phyloP scores from a whole-genome alignment of 2,329 filamentous ascomycete species.

The Fusarium praegraminearum region DNA sequence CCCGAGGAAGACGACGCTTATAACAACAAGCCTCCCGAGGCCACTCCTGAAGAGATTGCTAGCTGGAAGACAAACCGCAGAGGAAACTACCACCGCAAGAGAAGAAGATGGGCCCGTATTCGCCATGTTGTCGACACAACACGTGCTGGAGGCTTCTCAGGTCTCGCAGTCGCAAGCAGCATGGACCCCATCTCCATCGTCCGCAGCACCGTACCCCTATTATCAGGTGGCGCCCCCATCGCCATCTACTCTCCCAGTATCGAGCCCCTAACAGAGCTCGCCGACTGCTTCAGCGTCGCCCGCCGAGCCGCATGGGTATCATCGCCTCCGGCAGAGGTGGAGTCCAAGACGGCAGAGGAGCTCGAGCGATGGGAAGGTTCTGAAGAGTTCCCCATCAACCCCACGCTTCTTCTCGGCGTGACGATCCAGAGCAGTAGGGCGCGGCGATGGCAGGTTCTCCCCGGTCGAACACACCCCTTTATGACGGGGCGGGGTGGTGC shows the following conservation, averaged over 20 bases:
- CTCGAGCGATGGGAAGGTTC: conserved; percentile 69
- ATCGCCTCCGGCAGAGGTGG: conserved; percentile 60
- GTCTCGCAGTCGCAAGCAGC: conserved; percentile 81
- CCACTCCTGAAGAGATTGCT: conserved; percentile 71
- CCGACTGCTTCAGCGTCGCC: conserved; percentile 86
- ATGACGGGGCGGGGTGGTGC: conserved; percentile 92
- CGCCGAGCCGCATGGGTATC: conserved; percentile 80
- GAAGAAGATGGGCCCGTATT: conserved; percentile 81
- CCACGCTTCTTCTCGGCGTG: conserved; percentile 82
- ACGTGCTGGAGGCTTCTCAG: conserved; percentile 81
- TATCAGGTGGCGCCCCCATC: conserved; percentile 85
- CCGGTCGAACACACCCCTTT: conserved; percentile 89
- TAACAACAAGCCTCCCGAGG: conserved; percentile 69
- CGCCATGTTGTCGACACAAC: conserved; percentile 80
- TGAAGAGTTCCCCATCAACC: conserved; percentile 87
- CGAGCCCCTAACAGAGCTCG: conserved; percentile 81
- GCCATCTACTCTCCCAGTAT: conserved; percentile 86
- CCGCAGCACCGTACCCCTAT: conserved; percentile 79
- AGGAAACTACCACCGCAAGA: conserved; percentile 89
- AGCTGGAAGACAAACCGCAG: conserved; percentile 84
- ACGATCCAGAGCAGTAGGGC: conserved; percentile 84
- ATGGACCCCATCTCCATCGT: conserved; percentile 86
- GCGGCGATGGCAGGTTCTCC: conserved; percentile 89
- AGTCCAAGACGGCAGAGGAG: conserved; percentile 60
- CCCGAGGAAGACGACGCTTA: conserved; percentile 83